Conservation (phyloP, 345 rosid species). For the Citrus trifoliata region DNA sequence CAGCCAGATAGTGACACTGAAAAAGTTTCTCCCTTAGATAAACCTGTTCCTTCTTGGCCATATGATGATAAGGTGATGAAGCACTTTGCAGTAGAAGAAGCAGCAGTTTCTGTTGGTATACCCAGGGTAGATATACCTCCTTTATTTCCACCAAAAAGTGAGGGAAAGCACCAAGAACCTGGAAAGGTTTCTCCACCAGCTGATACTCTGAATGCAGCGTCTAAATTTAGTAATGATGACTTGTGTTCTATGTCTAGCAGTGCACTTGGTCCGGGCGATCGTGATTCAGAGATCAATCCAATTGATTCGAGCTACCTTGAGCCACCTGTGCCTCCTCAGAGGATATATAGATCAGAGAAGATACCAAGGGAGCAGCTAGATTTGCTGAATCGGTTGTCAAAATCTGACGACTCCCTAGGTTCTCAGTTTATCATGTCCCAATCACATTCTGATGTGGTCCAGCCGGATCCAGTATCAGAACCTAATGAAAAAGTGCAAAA, state of each 20-base stretch:
- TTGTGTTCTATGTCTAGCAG: slow-evolving; percentile 35
- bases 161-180: slow-evolving; percentile 30
- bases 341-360: slow-evolving; percentile 71
- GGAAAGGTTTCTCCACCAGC: slow-evolving; percentile 34
- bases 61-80: slow-evolving; percentile 37
- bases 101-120: slow-evolving; percentile 27
- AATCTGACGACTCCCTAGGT: slow-evolving; percentile 72
- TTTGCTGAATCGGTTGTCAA: slow-evolving; percentile 60
- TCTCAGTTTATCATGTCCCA: slow-evolving; percentile 59
- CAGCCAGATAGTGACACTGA: slow-evolving; percentile 34
- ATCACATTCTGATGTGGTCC: slow-evolving; percentile 39
- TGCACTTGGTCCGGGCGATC: slow-evolving; percentile 31
- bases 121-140: slow-evolving; percentile 32
- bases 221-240: slow-evolving; percentile 43
- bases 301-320: slow-evolving; percentile 52
- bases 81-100: slow-evolving; percentile 34
- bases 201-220: slow-evolving; percentile 38
- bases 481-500: slow-evolving; percentile 36
- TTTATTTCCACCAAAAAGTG: slow-evolving; percentile 22
- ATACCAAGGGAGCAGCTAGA: slow-evolving; percentile 69
- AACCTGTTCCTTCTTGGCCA: slow-evolving; percentile 12
- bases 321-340: slow-evolving; percentile 42
- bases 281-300: slow-evolving; percentile 46
- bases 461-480: slow-evolving; percentile 40
- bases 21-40: slow-evolving; percentile 6